Evolutionary conservation across 2,329 filamentous ascomycete genomes (phyloP).

Genomic region (Penicillium sp.): DNA sequence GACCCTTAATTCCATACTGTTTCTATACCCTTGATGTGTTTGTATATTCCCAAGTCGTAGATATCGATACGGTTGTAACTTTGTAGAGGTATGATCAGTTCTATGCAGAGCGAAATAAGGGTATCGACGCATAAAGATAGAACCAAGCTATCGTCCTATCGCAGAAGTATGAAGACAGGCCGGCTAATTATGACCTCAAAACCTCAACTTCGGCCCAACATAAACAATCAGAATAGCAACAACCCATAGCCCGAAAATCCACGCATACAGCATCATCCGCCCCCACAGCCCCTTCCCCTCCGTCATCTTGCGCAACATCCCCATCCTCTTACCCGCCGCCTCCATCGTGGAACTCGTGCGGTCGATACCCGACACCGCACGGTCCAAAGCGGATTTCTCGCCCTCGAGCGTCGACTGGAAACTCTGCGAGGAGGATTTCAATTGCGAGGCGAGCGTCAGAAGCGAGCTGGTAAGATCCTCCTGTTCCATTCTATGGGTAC

Average conservation of each 20-base stretch:
- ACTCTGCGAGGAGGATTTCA: conserved; percentile 65
- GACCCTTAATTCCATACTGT: conserved; percentile 13
- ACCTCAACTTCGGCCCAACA: conserved; percentile 76
- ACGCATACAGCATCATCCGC: conserved; percentile 70
- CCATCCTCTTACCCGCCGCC: conserved; percentile 67
- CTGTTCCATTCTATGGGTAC: conserved; percentile 71
- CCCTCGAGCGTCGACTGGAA: conserved; percentile 67
- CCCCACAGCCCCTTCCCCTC: conserved; percentile 86
- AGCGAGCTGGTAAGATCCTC: conserved; percentile 72
- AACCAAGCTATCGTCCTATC: background rate
- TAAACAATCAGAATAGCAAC: conserved; percentile 70
- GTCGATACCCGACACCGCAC: conserved; percentile 66
- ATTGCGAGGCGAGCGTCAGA: conserved; percentile 65
- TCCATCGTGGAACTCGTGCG: conserved; percentile 68
- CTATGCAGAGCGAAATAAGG: background rate
- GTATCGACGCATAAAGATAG: conserved; percentile 1
- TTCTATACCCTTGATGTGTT: background rate
- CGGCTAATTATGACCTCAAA: conserved; percentile 42
- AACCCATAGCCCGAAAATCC: conserved; percentile 77
- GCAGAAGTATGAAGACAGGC: background rate
- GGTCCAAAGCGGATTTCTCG: conserved; percentile 61
- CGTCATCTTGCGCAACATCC: conserved; percentile 65
- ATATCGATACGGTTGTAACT: background rate
- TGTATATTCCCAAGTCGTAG: background rate
- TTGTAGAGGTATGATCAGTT: background rate